Conservation (phyloP, 2,329 filamentous ascomycete species). For the Ophiostoma ulmi region DNA sequence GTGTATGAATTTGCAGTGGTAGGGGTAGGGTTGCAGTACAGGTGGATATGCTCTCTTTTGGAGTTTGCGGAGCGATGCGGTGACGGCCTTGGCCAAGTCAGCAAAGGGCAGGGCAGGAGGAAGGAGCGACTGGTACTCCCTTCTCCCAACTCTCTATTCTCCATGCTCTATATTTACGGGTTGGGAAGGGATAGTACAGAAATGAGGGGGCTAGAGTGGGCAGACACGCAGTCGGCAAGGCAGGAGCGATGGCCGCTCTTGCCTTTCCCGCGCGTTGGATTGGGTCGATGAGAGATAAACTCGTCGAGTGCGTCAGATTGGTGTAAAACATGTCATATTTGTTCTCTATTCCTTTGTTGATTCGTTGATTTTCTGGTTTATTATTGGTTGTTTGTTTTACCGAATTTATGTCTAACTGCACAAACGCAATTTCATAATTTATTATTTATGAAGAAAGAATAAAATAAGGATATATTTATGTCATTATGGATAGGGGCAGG, state of each 20-base stretch:
- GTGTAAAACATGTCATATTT: conserved; percentile 1
- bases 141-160: background rate
- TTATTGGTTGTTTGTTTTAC: background rate
- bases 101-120: background rate
- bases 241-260: conserved; percentile 11
- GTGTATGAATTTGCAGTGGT: background rate
- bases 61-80: conserved; percentile 25
- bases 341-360: background rate
- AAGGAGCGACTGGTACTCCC: background rate
- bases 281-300: conserved; percentile 11
- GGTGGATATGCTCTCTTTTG: conserved; percentile 4
- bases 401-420: background rate
- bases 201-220: background rate
- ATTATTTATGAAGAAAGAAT: background rate
- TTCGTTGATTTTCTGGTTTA: background rate
- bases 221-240: background rate
- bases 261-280: conserved; percentile 5
- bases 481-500: background rate
- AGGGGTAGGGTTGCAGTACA: background rate
- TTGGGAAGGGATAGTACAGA: background rate
- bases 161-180: background rate
- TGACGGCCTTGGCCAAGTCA: conserved; percentile 20
- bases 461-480: background rate
- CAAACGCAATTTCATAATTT: background rate
- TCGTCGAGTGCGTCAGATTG: conserved; percentile 3